Evolutionary conservation across 2,329 filamentous ascomycete genomes (phyloP).

Genomic region (Trematosphaeria pertusa): DNA sequence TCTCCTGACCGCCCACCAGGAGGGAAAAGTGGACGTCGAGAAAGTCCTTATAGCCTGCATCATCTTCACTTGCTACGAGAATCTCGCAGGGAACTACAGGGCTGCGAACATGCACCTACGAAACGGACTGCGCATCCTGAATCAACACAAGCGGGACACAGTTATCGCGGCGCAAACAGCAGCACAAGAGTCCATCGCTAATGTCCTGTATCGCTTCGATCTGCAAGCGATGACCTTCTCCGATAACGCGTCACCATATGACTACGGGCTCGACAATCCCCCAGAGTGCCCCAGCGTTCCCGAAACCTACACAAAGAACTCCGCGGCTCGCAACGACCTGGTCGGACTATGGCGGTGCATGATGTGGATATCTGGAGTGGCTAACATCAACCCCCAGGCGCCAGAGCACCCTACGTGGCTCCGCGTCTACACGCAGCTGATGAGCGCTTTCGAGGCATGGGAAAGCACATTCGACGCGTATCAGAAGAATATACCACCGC

Average conservation of each 20-base stretch:
- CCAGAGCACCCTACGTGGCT: constrained; percentile 28
- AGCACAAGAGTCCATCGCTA: constrained; percentile 25
- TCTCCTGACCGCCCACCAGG: constrained; percentile 28
- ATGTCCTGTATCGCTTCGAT: constrained; percentile 37
- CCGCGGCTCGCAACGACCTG: constrained; percentile 31
- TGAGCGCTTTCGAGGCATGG: constrained; percentile 27
- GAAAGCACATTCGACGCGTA: constrained; percentile 27
- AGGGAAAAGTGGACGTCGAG: constrained; percentile 29
- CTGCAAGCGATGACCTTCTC: constrained; percentile 43
- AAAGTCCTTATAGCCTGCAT: constrained; percentile 39
- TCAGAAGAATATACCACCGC: constrained; percentile 20
- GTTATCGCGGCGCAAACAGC: constrained; percentile 1
- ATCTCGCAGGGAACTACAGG: constrained; percentile 37
- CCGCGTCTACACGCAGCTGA: constrained; percentile 23
- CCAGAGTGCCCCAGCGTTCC: constrained; percentile 29
- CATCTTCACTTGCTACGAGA: constrained; percentile 42
- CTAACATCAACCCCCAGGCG: constrained; percentile 26
- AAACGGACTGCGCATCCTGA: constrained; percentile 34
- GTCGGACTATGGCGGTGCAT: constrained; percentile 33
- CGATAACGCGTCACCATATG: constrained; percentile 33
- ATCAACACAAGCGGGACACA: constrained; percentile 23
- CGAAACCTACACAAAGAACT: constrained; percentile 24
- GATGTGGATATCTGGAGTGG: constrained; percentile 35
- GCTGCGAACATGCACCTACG: constrained; percentile 37
- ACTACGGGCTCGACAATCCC: constrained; percentile 26